Base-by-base conservation (phyloP, 163 green algal genomes). In the Scenedesmus sp. region DNA sequence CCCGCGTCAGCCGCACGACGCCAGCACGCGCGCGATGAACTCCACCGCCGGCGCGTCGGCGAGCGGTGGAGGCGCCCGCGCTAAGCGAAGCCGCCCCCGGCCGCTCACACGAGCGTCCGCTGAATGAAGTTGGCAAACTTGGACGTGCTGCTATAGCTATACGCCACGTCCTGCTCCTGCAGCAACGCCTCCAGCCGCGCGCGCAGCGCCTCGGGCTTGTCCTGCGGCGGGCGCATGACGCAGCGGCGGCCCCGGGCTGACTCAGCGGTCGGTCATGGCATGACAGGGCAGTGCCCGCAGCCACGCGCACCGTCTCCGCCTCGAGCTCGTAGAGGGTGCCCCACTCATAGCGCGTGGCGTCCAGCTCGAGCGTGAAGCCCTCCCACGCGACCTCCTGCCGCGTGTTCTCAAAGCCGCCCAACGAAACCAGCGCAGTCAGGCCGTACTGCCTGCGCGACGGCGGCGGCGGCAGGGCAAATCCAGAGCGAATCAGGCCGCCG, bases 101-200 rank as follows among this genome's bases (percentile, higher is more conserved):
- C n/a, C n/a, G n/a, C n/a, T 73, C 44, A 90, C 31, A 87, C 24
- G 70, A 90, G 78, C 2, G 77, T 88, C 60, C 83, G 85, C 67
- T 90, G 89, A 34, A 93, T 85, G 71, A 98, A 98, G 78, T 97
- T 97, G 14, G 89, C 90, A 89, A 98, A 98, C 83, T 98, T 98
- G 62, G 87, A 92, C 5, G 83, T 90, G 20, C 86, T 89, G 36
- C 78, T 91, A 85, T 97, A 93, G 22, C 78, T 83, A 76, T 92
- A 97, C 0, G 58, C 18, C 14, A 98, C 86, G 39, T 73, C 83
- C 34, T 93, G 63, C 4, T 64, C 48, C 13, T 78, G 63, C 29
- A 98, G 79, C 13, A 95, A 86, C 2, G 57, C 62, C 69, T 97
- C 92, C 54, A 98, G 82, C 79, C 93, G 87, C n/a, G 66, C 69